Evolutionary conservation across 139 green algal genomes (phyloP).

Genomic region (Pedinophyceae sp.): DNA sequence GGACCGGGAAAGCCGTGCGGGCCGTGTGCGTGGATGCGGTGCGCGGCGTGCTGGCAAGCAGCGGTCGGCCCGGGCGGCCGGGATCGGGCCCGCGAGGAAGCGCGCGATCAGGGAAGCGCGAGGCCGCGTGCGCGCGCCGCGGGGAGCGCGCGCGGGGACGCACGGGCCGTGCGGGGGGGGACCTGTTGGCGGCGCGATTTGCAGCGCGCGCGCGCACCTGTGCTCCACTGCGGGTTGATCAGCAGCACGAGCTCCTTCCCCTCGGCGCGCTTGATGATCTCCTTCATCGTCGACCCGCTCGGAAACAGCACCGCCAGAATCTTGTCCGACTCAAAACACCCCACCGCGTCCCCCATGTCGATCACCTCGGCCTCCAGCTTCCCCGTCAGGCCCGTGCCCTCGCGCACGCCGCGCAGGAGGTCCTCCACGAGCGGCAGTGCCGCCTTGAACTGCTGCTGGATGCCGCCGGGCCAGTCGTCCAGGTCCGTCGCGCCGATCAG

Average conservation of each 20-base stretch:
- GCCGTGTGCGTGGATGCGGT: conserved; percentile 2
- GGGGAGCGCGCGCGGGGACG: background rate
- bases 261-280: conserved; percentile 24
- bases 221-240: conserved; percentile 63
- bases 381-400: background rate
- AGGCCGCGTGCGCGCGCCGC: background rate
- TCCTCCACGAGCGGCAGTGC: conserved; percentile 18
- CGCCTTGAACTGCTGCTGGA: conserved; percentile 75
- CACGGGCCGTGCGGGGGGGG: background rate
- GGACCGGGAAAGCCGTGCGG: too few species aligned
- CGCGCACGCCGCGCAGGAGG: background rate
- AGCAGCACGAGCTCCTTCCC: conserved; percentile 39
- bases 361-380: conserved; percentile 8
- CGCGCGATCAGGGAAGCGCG: background rate
- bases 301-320: conserved; percentile 62
- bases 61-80: conserved; percentile 3
- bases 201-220: too few species aligned
- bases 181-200: conserved; percentile 16
- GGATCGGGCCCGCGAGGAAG: background rate
- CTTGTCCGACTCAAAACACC: conserved; percentile 35
- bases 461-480: conserved; percentile 78
- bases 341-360: conserved; percentile 57
- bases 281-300: conserved; percentile 38
- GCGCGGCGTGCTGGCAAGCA: background rate
- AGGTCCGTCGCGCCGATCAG: conserved; percentile 81